A percentile compares a stretch with the other conserved stretches of the same genome.
Evolutionary conservation across 108 stramenopile genomes (phyloP).

Genomic region (Fistulifera solaris): DNA sequence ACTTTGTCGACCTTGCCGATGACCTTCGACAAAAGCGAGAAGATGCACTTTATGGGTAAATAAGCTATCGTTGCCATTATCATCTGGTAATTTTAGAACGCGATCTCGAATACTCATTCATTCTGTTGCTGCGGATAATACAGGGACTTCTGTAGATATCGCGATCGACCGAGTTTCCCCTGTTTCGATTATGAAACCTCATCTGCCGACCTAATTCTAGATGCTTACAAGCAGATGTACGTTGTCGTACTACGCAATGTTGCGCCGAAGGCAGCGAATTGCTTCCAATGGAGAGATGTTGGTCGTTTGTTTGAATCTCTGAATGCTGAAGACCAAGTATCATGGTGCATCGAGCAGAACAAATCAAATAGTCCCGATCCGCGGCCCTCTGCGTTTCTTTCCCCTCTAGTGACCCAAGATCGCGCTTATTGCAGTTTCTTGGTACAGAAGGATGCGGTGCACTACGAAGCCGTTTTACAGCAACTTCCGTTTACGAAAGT

Average conservation of each 20-base stretch:
- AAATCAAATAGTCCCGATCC: neutral
- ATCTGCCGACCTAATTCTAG: no score
- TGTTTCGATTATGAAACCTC: no score
- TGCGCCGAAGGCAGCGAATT: neutral
- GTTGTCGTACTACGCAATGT: no score
- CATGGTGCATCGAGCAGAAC: conserved; percentile 62
- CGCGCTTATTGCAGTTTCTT: conserved; percentile 77
- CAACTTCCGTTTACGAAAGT: conserved; percentile 28
- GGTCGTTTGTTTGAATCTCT: conserved; percentile 31
- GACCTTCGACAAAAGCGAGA: conserved; percentile 21
- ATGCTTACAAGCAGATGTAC: no score
- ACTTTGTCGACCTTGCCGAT: conserved; percentile 15
- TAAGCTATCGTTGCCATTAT: neutral
- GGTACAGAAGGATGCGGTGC: conserved; percentile 48
- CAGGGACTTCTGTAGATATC: no score
- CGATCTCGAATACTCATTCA: no score
- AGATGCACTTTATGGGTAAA: conserved; percentile 16
- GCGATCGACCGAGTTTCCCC: no score
- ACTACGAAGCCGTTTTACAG: conserved; percentile 20
- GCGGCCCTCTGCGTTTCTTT: neutral
- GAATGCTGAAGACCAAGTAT: conserved; percentile 33
- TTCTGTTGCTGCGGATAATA: no score
- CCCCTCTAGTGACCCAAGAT: neutral
- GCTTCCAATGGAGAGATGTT: conserved; percentile 15
- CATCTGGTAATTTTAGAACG: no score